A percentile compares a stretch with the other conserved stretches of the same genome.
phyloP scores from a whole-genome alignment of 1,284 basidiomycete genomes.

The Ustilago cynodontis region DNA sequence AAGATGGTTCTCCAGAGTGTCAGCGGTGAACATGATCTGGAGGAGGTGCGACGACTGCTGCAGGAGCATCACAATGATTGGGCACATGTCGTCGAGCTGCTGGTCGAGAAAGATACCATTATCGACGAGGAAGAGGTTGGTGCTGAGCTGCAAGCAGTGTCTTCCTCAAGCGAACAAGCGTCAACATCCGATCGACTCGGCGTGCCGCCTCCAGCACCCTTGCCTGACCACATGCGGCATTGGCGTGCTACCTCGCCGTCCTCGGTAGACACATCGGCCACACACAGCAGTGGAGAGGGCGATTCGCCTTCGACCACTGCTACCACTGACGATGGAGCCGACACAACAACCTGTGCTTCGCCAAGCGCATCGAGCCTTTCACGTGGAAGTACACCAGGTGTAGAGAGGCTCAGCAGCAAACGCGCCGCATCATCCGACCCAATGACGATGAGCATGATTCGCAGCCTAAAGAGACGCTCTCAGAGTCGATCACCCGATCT shows the following conservation, averaged over 20 bases:
- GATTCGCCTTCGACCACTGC: slow-evolving; percentile 53
- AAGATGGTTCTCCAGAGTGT: slow-evolving; percentile 59
- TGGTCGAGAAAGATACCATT: slow-evolving; percentile 46
- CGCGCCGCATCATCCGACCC: slow-evolving; percentile 56
- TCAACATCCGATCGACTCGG: slow-evolving; percentile 15
- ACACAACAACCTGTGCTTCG: slow-evolving; percentile 42
- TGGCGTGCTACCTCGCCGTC: slow-evolving; percentile 59
- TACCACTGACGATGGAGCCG: slow-evolving; percentile 55
- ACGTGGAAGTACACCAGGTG: slow-evolving; percentile 46
- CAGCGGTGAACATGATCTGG: slow-evolving; percentile 38
- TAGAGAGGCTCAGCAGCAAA: slow-evolving; percentile 50
- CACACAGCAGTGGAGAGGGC: slow-evolving; percentile 56
- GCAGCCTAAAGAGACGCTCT: slow-evolving; percentile 59
- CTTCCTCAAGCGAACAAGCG: slow-evolving; percentile 7
- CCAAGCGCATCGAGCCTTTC: slow-evolving; percentile 33
- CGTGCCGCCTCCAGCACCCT: slow-evolving; percentile 34
- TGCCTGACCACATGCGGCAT: slow-evolving; percentile 58
- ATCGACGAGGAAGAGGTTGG: slow-evolving; percentile 47
- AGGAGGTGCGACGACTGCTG: slow-evolving; percentile 45
- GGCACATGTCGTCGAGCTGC: slow-evolving; percentile 54
- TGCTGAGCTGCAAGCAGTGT: slow-evolving; percentile 41
- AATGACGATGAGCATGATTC: slow-evolving; percentile 50
- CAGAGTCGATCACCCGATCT: slow-evolving; percentile 51
- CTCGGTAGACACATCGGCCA: slow-evolving; percentile 58
- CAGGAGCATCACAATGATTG: slow-evolving; percentile 48